phyloP scores from a whole-genome alignment of 768 basidiomycete species.

The Pluteus cervinus region DNA sequence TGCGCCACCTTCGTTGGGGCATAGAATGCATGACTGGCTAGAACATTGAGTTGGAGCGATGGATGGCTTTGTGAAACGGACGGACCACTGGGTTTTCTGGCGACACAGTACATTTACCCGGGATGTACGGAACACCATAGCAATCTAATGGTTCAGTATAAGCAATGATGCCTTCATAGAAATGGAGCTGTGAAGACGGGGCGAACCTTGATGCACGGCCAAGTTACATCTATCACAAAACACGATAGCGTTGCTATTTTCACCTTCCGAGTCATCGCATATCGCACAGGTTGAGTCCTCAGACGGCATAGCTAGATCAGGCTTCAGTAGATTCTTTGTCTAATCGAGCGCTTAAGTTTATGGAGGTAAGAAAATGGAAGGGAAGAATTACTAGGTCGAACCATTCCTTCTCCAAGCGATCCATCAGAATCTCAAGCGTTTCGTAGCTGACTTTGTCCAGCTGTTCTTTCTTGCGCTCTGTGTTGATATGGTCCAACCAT shows the following conservation, averaged over 20 bases:
- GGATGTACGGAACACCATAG: slow-evolving; percentile 98
- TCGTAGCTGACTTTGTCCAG: slow-evolving; percentile 73
- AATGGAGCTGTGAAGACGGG: neutral
- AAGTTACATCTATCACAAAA: slow-evolving; percentile 99
- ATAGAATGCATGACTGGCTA: slow-evolving; percentile 81
- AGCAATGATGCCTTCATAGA: slow-evolving; percentile 3
- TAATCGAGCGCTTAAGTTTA: slow-evolving; percentile 20
- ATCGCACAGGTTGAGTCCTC: slow-evolving; percentile 97
- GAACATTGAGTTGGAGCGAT: neutral
- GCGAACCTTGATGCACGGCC: slow-evolving; percentile 95
- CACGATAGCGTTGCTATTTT: slow-evolving; percentile 98
- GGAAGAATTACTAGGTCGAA: slow-evolving; percentile 75
- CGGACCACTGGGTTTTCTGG: slow-evolving; percentile 93
- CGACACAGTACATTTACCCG: slow-evolving; percentile 97
- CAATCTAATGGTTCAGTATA: slow-evolving; percentile 56
- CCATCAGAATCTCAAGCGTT: slow-evolving; percentile 94
- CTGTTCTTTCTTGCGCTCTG: slow-evolving; percentile 73
- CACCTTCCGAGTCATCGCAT: slow-evolving; percentile 97
- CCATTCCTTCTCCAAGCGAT: slow-evolving; percentile 98
- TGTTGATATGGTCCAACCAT: slow-evolving; percentile 87
- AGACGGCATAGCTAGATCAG: slow-evolving; percentile 78
- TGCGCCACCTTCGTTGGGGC: slow-evolving; percentile 96
- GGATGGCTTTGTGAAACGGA: slow-evolving; percentile 6
- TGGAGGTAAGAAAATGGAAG: slow-evolving; percentile 5
- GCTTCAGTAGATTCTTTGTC: slow-evolving; percentile 93